Percentiles rank a stretch among this genome's conserved stretches.
Conservation (phyloP, 106 monocot species). For the Xerophyta viscosa region DNA sequence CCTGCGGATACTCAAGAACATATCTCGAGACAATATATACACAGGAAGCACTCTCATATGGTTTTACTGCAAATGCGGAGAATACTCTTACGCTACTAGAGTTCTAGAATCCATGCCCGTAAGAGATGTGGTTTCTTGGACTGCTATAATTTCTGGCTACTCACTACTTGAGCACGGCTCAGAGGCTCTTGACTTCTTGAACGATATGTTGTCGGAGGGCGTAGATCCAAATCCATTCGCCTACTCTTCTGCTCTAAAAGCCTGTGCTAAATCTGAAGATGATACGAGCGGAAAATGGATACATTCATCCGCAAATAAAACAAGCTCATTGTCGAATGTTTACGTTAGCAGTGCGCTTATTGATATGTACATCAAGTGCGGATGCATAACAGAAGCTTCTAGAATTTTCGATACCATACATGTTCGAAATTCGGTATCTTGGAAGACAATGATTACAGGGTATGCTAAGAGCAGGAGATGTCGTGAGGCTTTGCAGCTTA, state of each 20-base stretch:
- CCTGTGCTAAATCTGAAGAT: conserved; percentile 58
- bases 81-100: conserved; percentile 52
- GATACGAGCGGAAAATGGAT: conserved; percentile 43
- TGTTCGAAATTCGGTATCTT: conserved; percentile 66
- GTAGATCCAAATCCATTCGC: conserved; percentile 64
- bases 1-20: conserved; percentile 46
- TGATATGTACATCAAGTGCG: conserved; percentile 86
- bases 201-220: conserved; percentile 73
- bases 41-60: conserved; percentile 76
- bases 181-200: conserved; percentile 52
- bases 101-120: conserved; percentile 63
- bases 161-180: conserved; percentile 30
- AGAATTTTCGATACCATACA: conserved; percentile 65
- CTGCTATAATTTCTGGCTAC: conserved; percentile 73
- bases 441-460: conserved; percentile 76
- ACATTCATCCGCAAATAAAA: conserved; percentile 71
- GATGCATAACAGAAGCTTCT: conserved; percentile 45
- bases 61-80: conserved; percentile 74
- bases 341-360: conserved; percentile 84
- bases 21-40: conserved; percentile 26
- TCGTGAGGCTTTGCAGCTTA: conserved; percentile 60
- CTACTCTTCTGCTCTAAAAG: conserved; percentile 79
- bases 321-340: conserved; percentile 35
- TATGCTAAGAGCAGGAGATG: conserved; percentile 77
- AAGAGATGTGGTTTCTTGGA: conserved; percentile 76